Evolutionary conservation across 1,284 basidiomycete species (phyloP), one percentile per base, ranked within the genome.

Genomic region (Neonothopanus nambi): DNA sequence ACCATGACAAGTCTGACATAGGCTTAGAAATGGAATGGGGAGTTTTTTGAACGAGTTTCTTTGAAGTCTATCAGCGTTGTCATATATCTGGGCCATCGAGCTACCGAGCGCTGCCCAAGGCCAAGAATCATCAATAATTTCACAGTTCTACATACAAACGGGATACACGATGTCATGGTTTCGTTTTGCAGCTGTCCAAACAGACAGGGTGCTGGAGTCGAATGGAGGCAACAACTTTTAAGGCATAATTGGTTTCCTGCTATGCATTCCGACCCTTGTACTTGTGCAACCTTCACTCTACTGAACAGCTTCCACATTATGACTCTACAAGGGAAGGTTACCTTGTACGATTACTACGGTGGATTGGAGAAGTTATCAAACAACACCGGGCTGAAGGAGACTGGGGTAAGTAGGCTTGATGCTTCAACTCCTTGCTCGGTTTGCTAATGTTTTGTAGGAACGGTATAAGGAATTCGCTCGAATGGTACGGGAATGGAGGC

Each of bases 391-490:
- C 3, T 55, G 3, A 9, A 42, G 3, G 3, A 20, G 8, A 9
- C 47, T 9, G 45, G 21, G 41, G 55, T 55, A 30, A n/a, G 52
- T 51, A n/a, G n/a, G 26, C n/a, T 21, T 17, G 17, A 28, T 21
- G 41, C 21, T 6, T 42, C 37, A 23, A 11, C 13, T 26, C 26
- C 26, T 24, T 12, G 23, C 35, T 23, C 5, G 47, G 6, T 46
- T 8, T 5, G 12, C 3, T n/a, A 18, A 2, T 21, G 12, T 20
- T 12, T 11, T 15, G 15, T 36, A 69, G 66, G 56, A 65, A 35
- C 57, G 62, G 0, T 65, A 68, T n/a, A 46, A 63, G 8, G 49
- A 58, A 1, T 66, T 71, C 38, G 38, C 61, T 5, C 54, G 59
- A 47, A 59, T 0, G 59, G n/a, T n/a, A n/a, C n/a, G n/a, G n/a